phyloP scores from a whole-genome alignment of 2,329 filamentous ascomycete genomes.

The Tothia fuscella region DNA sequence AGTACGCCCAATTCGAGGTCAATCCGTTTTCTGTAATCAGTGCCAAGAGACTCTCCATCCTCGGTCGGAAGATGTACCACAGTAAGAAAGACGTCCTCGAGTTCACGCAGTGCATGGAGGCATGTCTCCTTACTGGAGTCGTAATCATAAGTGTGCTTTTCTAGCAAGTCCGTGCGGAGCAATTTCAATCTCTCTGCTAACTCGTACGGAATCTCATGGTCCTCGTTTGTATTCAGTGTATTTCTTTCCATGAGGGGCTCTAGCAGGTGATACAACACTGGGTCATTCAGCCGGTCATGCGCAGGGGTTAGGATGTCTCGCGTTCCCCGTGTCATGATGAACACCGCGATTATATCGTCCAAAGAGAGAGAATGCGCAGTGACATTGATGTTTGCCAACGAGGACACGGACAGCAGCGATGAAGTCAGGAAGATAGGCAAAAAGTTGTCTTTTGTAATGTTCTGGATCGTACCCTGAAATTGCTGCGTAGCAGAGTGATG shows the following conservation, averaged over 20 bases:
- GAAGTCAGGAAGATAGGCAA: not conserved
- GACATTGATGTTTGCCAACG: not conserved
- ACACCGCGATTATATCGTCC: not conserved
- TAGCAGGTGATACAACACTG: not conserved
- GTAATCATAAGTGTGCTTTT: not conserved
- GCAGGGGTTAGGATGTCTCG: not conserved
- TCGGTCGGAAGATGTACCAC: not conserved
- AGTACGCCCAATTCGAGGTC: not conserved
- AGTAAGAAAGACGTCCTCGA: not conserved
- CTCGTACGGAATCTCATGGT: not conserved
- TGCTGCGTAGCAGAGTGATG: not conserved
- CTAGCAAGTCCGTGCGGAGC: not conserved
- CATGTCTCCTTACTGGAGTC: not conserved
- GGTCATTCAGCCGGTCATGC: not conserved
- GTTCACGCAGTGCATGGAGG: not conserved
- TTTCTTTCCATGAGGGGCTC: not conserved
- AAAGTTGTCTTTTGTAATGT: not conserved
- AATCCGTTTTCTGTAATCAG: not conserved
- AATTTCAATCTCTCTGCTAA: not conserved
- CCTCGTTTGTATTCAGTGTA: not conserved
- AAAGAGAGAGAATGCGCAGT: too few species aligned
- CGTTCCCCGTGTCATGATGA: not conserved
- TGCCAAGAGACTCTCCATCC: not conserved
- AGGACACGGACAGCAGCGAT: not conserved
- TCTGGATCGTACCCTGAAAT: not conserved